Percentiles rank a stretch among this genome's conserved stretches.
These are phyloP conservation scores for Plasmopara muralis DNA, from an alignment of 352 stramenopile species.

Conservation along the genomic window DNA sequence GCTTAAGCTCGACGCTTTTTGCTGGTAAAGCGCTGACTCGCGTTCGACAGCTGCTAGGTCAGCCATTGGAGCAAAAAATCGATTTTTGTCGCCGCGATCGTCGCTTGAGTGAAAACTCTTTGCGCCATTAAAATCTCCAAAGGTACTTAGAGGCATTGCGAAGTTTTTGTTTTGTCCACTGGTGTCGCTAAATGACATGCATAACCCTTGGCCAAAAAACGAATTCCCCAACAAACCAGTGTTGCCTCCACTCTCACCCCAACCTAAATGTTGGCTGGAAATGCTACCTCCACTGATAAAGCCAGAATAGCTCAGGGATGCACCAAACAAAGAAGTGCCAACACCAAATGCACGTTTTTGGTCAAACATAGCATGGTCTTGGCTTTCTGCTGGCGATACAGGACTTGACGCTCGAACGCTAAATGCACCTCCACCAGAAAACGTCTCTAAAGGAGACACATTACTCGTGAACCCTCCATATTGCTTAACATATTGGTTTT, in stretches of 20 bases:
- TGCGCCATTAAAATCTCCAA: not conserved
- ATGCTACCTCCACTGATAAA: constrained; percentile 48
- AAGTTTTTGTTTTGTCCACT: constrained; percentile 15
- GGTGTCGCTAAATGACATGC: constrained; percentile 16
- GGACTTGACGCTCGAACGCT: constrained; percentile 26
- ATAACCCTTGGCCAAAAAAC: constrained; percentile 9
- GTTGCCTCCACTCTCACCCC: constrained; percentile 33
- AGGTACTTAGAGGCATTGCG: constrained; percentile 10
- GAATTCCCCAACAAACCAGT: constrained; percentile 11
- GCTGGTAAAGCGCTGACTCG: constrained; percentile 60
- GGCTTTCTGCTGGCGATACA: constrained; percentile 18
- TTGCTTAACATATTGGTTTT: constrained; percentile 19
- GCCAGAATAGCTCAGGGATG: constrained; percentile 48
- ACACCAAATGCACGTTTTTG: constrained; percentile 30
- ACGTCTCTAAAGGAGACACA: constrained; percentile 22
- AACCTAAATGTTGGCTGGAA: constrained; percentile 37
- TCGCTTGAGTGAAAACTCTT: constrained; percentile 5
- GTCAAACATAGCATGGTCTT: constrained; percentile 9
- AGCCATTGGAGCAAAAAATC: constrained; percentile 42
- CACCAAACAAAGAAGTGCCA: constrained; percentile 31
- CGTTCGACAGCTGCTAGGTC: constrained; percentile 69
- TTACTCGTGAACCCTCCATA: constrained; percentile 6
- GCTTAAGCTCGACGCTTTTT: constrained; percentile 67
- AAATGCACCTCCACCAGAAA: constrained; percentile 21
- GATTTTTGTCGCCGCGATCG: constrained; percentile 8